Percentiles rank a stretch among this genome's conserved stretches.
phyloP scores from a whole-genome alignment of 257 asterid genomes.

The Marsdenia floribunda region DNA sequence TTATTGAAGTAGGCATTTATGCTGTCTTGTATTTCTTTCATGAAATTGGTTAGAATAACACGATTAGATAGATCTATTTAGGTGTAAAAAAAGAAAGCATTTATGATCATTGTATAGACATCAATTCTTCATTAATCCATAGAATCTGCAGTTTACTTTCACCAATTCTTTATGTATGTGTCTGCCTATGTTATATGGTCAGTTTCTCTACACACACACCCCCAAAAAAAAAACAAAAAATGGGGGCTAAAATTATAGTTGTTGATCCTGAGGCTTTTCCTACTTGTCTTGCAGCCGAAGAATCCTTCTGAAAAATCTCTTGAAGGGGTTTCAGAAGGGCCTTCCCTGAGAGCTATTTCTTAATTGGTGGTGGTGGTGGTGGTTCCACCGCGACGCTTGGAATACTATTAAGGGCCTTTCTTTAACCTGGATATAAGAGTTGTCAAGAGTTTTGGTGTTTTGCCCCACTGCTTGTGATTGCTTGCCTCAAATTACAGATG shows the following conservation, averaged over 20 bases:
- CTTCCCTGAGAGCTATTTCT: conserved; percentile 39
- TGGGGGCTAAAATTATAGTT: not conserved
- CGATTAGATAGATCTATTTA: not conserved
- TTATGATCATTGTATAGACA: not conserved
- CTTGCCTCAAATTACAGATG: not conserved
- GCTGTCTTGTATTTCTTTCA: not conserved
- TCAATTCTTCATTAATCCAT: not conserved
- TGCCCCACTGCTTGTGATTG: conserved; percentile 4
- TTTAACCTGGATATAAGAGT: conserved; percentile 1
- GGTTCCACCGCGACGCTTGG: too few species aligned
- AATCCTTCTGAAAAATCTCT: conserved; percentile 25
- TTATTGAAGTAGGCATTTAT: too few species aligned
- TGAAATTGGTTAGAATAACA: not conserved
- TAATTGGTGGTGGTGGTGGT: conserved; percentile 25
- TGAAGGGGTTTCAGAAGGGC: conserved; percentile 19
- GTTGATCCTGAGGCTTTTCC: not conserved
- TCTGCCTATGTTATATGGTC: not conserved
- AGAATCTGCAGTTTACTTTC: not conserved
- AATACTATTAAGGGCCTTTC: not conserved
- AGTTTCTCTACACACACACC: too few species aligned
- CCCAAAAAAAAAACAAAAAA: too few species aligned
- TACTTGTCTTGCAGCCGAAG: conserved; percentile 52
- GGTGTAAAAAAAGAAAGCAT: too few species aligned
- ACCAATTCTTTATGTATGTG: not conserved
- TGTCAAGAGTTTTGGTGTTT: conserved; percentile 4